Evolutionary conservation across 805 yeast species (phyloP).

Genomic region (Barnettozyma salicaria): DNA sequence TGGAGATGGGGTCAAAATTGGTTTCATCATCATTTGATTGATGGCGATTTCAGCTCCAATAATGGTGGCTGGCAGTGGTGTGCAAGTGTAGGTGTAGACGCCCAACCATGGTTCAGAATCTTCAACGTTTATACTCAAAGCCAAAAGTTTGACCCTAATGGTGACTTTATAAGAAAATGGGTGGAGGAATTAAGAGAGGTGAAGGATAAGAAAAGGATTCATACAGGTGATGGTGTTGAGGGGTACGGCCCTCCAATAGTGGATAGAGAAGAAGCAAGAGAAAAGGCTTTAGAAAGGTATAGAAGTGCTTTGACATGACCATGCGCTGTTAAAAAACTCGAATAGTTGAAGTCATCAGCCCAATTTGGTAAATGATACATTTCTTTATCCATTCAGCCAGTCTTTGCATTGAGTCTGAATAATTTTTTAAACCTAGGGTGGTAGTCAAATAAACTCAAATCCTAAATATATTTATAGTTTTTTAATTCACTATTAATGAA

Average conservation of each 20-base stretch:
- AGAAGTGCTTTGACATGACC: conserved; percentile 29
- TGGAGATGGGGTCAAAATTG: conserved; percentile 51
- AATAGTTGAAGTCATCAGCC: too few species aligned
- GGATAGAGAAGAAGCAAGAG: conserved; percentile 36
- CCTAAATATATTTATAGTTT: too few species aligned
- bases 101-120: conserved; percentile 52
- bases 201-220: conserved; percentile 21
- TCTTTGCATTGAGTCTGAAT: too few species aligned
- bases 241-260: conserved; percentile 42
- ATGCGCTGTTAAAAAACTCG: too few species aligned
- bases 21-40: conserved; percentile 43
- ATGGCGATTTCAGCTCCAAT: conserved; percentile 49
- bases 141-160: conserved; percentile 42
- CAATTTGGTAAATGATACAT: too few species aligned
- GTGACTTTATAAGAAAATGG: conserved; percentile 43
- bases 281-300: conserved; percentile 37
- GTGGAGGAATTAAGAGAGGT: conserved; percentile 38
- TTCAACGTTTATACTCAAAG: conserved; percentile 49
- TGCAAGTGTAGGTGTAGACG: conserved; percentile 46
- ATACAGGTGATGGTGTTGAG: conserved; percentile 27
- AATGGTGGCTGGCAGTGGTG: conserved; percentile 56
- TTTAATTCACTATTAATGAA: too few species aligned
- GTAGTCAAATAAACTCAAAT: too few species aligned
- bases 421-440: too few species aligned
- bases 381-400: too few species aligned